Base-by-base conservation (phyloP, 352 stramenopile species). In the Pythium rhizo-oryzae region DNA sequence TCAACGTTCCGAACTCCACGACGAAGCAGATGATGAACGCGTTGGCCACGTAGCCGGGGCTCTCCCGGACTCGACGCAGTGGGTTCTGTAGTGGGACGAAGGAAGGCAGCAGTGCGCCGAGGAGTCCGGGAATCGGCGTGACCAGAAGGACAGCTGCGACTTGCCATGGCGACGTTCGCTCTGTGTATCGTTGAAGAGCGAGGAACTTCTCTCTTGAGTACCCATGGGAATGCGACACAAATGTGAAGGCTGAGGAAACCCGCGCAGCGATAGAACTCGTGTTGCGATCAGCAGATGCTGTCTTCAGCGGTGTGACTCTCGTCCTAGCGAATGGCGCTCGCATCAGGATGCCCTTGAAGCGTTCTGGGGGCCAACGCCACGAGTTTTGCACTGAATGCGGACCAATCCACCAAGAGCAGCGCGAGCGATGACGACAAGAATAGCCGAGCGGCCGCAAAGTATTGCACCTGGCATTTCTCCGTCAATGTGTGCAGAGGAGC, bases 111-210 rank as follows among this genome's bases (percentile, higher is more conserved):
- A 59, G 18, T 12, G 49, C 46, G 3, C 33, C 44, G 0, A 74
- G 8, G 13, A 74, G 23, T 16, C 67, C 56, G 19, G 51, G 51
- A 1, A 69, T 33, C 16, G 67, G 67, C 21, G 57, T 68, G 8
- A 18, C 30, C 15, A 69, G 11, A 9, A 67, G 5, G 2, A 69
- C 53, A 21, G 24, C 16, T 15, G 25, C 21, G 37, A 52, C 47
- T 13, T 37, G 35, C 35, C 46, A 54, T 23, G 5, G 18, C 21
- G 60, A 35, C 23, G 37, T 35, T 39, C 8, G 24, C 16, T 24
- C 15, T 8, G 12, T 9, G 55, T 61, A 61, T 33, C 12, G 2
- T 23, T 61, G 28, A 24, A 61, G 55, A 4, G 37, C 35, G 1
- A 50, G 55, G 37, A 61, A 41, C 37, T 61, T 61, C 6, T 61